Conservation (phyloP, 2,329 filamentous ascomycete species). For the Aspergillus floridensis region DNA sequence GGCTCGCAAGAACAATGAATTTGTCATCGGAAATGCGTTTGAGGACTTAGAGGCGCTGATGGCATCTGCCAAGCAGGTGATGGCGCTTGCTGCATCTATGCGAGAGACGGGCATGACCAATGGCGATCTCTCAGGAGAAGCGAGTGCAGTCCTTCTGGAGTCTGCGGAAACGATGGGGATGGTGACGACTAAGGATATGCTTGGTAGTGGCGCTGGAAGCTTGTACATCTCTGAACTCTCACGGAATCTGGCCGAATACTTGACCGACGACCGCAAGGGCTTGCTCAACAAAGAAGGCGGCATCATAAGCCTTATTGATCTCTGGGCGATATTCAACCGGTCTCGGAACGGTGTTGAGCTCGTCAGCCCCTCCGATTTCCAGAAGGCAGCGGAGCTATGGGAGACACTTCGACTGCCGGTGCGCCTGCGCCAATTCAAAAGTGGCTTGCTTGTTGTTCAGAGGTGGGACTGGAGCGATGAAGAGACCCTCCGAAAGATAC, state of each 20-base stretch:
- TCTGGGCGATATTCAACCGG: slow-evolving; percentile 94
- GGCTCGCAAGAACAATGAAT: slow-evolving; percentile 85
- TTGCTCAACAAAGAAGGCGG: slow-evolving; percentile 77
- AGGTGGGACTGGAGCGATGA: slow-evolving; percentile 84
- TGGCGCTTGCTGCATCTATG: slow-evolving; percentile 87
- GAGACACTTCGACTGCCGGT: slow-evolving; percentile 83
- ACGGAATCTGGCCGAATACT: slow-evolving; percentile 80
- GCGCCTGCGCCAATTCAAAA: slow-evolving; percentile 82
- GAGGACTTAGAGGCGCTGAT: slow-evolving; percentile 95
- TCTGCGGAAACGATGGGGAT: slow-evolving; percentile 81
- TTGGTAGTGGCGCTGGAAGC: slow-evolving; percentile 74
- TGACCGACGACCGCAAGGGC: slow-evolving; percentile 79
- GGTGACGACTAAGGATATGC: slow-evolving; percentile 92
- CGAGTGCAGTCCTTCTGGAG: slow-evolving; percentile 72
- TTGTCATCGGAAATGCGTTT: slow-evolving; percentile 89
- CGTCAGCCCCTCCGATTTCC: slow-evolving; percentile 86
- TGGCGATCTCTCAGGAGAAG: slow-evolving; percentile 64
- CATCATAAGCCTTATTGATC: slow-evolving; percentile 83
- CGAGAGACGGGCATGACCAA: slow-evolving; percentile 60
- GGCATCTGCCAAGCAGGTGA: slow-evolving; percentile 94
- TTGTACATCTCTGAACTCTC: slow-evolving; percentile 87
- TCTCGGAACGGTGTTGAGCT: slow-evolving; percentile 91
- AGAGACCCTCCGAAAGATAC: slow-evolving; percentile 73
- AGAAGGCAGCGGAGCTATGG: slow-evolving; percentile 85
- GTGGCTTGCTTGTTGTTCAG: slow-evolving; percentile 91